Base-by-base conservation (phyloP, 1,284 basidiomycete genomes). In the Trichosporon faecale region DNA sequence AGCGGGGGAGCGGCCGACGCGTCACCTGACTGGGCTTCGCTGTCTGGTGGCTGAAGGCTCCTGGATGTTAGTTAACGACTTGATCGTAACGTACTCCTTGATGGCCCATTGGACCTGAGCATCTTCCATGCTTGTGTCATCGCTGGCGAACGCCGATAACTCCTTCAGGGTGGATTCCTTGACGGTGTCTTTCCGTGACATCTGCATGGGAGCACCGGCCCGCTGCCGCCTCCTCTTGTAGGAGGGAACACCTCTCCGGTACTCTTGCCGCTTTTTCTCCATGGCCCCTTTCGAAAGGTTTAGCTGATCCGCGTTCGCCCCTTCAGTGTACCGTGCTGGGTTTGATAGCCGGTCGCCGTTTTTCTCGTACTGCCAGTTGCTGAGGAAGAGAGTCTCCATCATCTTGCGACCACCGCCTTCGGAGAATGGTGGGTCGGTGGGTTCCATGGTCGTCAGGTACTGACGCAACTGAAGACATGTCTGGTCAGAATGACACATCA, bases 401-500 rank as follows among this genome's bases (percentile, higher is more conserved):
- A 98, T 91, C 65, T 79, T 84, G 68, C 88, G 85, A 0, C 91
- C 93, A 2, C 82, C 83, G 12, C 75, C 64, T 0, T 76, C 69
- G 8, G 79, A 78, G 65, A 82, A 82, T 25, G 86, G 86, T 7
- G 87, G 86, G 1, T 88, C 86, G 31, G 86, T 85, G 1, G 86
- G 81, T 71, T 91, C 85, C 85, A 91, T 89, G 1, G 84, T 85
- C 0, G 89, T 87, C 2, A 98, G 86, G 80, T 92, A 97, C 72
- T 95, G 91, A 2, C 88, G 88, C 18, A 97, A 84, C 55, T 91
- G 86, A 11, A 87, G 87, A 76, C 91, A 92, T 0, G 91, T 91
- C 37, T 89, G 87, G 31, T 90, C 87, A 0, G 93, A 93, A 0
- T 90, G 89, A n/a, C 91, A 89, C 94, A 98, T 95, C 69, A 97